phyloP scores from a whole-genome alignment of 2,329 filamentous ascomycete species.

The Aulographum hederae region DNA sequence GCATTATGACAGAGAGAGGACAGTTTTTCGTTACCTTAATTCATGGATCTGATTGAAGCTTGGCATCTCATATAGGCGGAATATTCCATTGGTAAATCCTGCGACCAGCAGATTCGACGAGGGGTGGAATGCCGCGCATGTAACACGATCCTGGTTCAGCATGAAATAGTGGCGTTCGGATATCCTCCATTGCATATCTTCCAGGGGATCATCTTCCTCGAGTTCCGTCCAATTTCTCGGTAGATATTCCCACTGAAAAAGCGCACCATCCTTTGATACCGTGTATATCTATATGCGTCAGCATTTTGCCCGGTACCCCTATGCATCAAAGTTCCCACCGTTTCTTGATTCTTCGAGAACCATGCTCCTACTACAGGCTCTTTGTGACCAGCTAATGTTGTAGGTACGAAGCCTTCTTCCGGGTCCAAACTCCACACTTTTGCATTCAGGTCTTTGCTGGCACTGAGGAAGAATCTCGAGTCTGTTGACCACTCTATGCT shows the following conservation, averaged over 20 bases:
- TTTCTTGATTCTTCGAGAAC: slow-evolving; percentile 89
- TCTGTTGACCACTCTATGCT: slow-evolving; percentile 92
- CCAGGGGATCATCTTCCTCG: slow-evolving; percentile 36
- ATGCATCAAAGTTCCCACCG: slow-evolving; percentile 16
- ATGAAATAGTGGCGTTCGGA: slow-evolving; percentile 85
- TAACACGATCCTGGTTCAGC: slow-evolving; percentile 72
- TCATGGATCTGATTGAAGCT: slow-evolving; percentile 93
- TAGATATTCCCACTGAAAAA: slow-evolving; percentile 84
- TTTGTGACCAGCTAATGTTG: slow-evolving; percentile 76
- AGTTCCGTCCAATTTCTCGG: slow-evolving; percentile 31
- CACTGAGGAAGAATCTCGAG: slow-evolving; percentile 83
- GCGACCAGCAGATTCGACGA: slow-evolving; percentile 83
- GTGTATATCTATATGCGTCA: slow-evolving; percentile 53
- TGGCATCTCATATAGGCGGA: slow-evolving; percentile 88
- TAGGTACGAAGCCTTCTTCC: slow-evolving; percentile 77
- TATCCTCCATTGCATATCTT: slow-evolving; percentile 74
- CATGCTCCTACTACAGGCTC: slow-evolving; percentile 87
- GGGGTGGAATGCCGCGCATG: slow-evolving; percentile 79
- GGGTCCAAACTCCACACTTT: slow-evolving; percentile 86
- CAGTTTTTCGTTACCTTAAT: slow-evolving; percentile 24
- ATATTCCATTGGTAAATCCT: slow-evolving; percentile 87
- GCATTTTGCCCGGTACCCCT: neutral
- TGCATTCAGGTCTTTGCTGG: slow-evolving; percentile 81
- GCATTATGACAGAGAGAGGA: slow-evolving; percentile 1
- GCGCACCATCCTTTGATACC: slow-evolving; percentile 88